Conservation (phyloP, 176 grass and related monocot species). For the Eleusine indica region DNA sequence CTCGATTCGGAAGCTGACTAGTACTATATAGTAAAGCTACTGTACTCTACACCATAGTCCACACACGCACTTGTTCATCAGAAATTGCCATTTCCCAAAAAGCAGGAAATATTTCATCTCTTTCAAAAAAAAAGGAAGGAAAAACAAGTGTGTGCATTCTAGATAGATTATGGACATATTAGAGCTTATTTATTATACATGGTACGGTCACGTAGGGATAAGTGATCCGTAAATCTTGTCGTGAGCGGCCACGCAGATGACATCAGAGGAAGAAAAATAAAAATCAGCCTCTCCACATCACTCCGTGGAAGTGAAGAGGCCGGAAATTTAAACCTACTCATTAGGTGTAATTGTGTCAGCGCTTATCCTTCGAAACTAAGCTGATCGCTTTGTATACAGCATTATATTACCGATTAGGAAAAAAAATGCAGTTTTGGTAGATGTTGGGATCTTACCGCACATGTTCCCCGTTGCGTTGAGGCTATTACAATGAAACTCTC, state of each 20-base stretch:
- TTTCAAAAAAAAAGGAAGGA: background rate
- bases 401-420: background rate
- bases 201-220: conserved; percentile 23
- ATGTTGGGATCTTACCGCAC: background rate
- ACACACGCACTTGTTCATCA: background rate
- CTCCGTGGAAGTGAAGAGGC: conserved; percentile 10
- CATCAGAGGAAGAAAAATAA: conserved; percentile 14
- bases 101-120: background rate
- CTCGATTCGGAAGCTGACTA: background rate
- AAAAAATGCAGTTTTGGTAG: background rate
- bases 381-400: background rate
- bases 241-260: background rate
- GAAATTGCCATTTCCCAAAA: background rate
- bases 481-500: background rate
- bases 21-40: background rate
- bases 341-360: conserved; percentile 20
- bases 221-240: conserved; percentile 8
- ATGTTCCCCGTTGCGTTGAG: conserved; percentile 11
- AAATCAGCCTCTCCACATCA: background rate
- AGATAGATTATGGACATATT: background rate
- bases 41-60: background rate
- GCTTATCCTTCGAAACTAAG: background rate
- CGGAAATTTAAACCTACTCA: background rate
- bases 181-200: background rate
- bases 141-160: background rate